Evolutionary conservation across 257 asterid genomes (phyloP), one percentile per base, ranked within the genome.

Genomic region (Oldenlandia corymbosa): DNA sequence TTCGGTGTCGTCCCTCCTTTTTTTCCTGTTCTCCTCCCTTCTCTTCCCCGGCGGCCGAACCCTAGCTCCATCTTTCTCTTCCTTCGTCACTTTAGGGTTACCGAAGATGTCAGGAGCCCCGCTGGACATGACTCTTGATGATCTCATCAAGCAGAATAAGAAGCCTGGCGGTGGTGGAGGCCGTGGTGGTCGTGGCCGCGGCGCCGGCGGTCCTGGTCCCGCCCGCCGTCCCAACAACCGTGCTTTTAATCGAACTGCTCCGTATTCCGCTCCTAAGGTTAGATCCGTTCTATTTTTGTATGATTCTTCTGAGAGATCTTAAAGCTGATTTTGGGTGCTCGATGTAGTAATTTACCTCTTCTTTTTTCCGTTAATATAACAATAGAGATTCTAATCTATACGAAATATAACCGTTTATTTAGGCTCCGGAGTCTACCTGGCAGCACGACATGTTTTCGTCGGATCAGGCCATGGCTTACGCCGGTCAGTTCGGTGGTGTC

Each of bases 371-470:
- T 57, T 17, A 37, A 4, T n/a, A 1, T 57, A 11, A 8, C 24
- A 18, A 2, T 9, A 8, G 46, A 17, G 9, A 24, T 57, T 10
- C 28, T 31, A 21, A 12, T 7, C 16, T 45, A 17, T 37, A 2
- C 60, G 24, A 50, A 23, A 10, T 18, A 63, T 64, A 58, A 41
- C 57, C 28, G 61, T 73, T 50, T 63, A 63, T 72, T 28, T 76
- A 93, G 97, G 99, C 95, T 12, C 96, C 95, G n/a, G 97, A 90
- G 27, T 39, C 92, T 18, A 70, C 78, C 67, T 93, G 99, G 99
- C 81, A 81, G 36, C 96, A 89, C 71, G 95, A 84, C 65, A 78
- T 87, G 97, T 93, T 79, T 61, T 21, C 80, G 36, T 71, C 68
- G 60, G 80, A 65, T 62, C 74, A 66, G 63, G 76, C 68, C 11